Conservation (phyloP, 2,329 filamentous ascomycete species). For the Onygenales sp. region DNA sequence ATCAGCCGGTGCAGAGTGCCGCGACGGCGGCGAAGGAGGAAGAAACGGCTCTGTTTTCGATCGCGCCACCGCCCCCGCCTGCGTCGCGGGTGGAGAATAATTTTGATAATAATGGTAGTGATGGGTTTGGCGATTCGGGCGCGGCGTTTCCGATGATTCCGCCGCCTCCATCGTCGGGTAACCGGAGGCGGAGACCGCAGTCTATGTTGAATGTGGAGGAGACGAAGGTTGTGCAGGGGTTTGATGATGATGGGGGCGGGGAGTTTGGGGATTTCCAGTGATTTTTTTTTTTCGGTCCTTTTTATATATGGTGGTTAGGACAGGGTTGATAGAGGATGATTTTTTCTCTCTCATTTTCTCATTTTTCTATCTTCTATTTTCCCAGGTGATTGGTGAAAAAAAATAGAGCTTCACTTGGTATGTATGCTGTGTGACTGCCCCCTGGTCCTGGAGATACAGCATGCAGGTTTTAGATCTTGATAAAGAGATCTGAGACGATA, state of each 20-base stretch:
- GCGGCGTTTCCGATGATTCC: slow-evolving; percentile 42
- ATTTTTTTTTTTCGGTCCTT: slow-evolving; percentile 3
- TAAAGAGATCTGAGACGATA: too few relatives aligned
- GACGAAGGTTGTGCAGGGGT: slow-evolving; percentile 41
- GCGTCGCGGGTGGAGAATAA: slow-evolving; percentile 6
- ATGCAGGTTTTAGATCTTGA: too few relatives aligned
- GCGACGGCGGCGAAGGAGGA: slow-evolving; percentile 22
- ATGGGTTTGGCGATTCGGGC: background rate
- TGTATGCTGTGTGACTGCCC: too few relatives aligned
- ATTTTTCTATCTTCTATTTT: too few relatives aligned
- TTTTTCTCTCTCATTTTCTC: too few relatives aligned
- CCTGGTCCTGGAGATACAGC: too few relatives aligned
- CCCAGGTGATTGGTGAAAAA: too few relatives aligned
- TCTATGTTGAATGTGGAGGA: slow-evolving; percentile 41
- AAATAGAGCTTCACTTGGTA: too few relatives aligned
- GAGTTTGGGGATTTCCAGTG: slow-evolving; percentile 75
- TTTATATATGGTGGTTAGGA: background rate
- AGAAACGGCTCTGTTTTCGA: slow-evolving; percentile 53
- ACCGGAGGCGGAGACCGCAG: slow-evolving; percentile 48
- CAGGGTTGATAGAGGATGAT: too few relatives aligned
- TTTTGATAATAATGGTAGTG: background rate
- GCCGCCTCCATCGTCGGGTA: slow-evolving; percentile 54
- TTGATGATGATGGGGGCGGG: slow-evolving; percentile 80
- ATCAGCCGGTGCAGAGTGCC: background rate
- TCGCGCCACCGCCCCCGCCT: slow-evolving; percentile 53